Percentiles rank a stretch among this genome's conserved stretches.
These are phyloP conservation scores for Leptographium lundbergii DNA, from an alignment of 2,329 filamentous ascomycete species.

Conservation along the genomic window DNA sequence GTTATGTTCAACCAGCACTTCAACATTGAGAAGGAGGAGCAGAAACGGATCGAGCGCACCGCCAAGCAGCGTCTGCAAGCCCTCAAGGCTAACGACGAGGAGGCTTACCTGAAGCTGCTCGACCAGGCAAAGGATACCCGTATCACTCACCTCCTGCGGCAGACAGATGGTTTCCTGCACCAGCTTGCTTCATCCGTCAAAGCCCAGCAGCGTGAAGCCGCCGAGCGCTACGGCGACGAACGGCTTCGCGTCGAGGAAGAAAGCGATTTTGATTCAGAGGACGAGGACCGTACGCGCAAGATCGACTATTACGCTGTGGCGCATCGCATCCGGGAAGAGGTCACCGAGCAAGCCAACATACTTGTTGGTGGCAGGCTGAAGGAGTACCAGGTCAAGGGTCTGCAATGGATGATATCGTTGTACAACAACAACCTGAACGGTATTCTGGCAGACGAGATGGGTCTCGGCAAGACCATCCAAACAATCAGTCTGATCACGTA, in stretches of 20 bases:
- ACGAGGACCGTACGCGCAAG: conserved; percentile 61
- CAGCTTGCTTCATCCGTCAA: conserved; percentile 93
- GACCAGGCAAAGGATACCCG: conserved; percentile 98
- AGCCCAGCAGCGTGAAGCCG: conserved; percentile 75
- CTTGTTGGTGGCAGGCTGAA: conserved; percentile 88
- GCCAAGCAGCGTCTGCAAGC: conserved; percentile 99
- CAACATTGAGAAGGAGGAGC: conserved; percentile 97
- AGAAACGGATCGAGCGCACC: conserved; percentile 93
- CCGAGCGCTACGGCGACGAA: conserved; percentile 64
- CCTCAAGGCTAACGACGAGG: conserved; percentile 96
- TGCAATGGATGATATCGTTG: conserved; percentile 98
- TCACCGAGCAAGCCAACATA: conserved; percentile 69
- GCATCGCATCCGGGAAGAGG: conserved; percentile 88
- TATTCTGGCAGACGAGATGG: conserved; percentile 98
- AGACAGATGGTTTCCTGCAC: conserved; percentile 94
- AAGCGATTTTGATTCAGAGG: conserved; percentile 54
- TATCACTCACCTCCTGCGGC: conserved; percentile 92
- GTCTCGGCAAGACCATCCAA: conserved; percentile 98
- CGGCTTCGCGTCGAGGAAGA: conserved; percentile 42
- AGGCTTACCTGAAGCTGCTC: conserved; percentile 94
- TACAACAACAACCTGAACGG: conserved; percentile 99
- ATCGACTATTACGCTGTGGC: conserved; percentile 98
- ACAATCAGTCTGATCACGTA: conserved; percentile 97
- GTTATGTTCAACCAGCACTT: conserved; percentile 85
- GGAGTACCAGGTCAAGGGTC: conserved; percentile 95